Evolutionary conservation across 148 eudicot genomes (phyloP).

Genomic region (Silene latifolia): DNA sequence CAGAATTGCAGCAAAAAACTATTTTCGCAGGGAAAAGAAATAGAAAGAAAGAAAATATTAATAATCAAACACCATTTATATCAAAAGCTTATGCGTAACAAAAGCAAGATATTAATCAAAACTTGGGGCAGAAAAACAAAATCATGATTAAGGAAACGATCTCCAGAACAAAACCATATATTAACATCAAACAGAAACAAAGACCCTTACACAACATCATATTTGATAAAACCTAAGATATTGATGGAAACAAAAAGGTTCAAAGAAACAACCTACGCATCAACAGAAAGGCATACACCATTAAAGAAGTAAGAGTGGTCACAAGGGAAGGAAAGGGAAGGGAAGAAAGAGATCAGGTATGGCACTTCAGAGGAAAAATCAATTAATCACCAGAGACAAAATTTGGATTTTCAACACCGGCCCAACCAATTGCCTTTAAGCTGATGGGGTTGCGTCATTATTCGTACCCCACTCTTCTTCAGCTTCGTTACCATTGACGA

Average conservation of each 20-base stretch:
- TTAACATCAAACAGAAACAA: neutral
- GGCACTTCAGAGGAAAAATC: slow-evolving; percentile 50
- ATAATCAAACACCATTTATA: neutral
- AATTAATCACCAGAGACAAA: slow-evolving; percentile 97
- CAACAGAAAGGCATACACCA: neutral
- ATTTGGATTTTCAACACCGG: slow-evolving; percentile 82
- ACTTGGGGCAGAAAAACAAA: neutral
- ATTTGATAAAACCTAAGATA: neutral
- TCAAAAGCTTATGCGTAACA: neutral
- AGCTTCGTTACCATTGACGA: slow-evolving; percentile 87
- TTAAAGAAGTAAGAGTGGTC: slow-evolving; percentile 1
- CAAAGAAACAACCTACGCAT: neutral
- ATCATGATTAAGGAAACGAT: neutral
- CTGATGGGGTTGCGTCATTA: slow-evolving; percentile 88
- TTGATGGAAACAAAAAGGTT: neutral
- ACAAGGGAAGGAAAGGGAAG: slow-evolving; percentile 3
- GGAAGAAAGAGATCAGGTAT: slow-evolving; percentile 29
- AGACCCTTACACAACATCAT: neutral
- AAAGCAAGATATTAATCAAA: neutral
- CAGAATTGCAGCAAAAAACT: no score
- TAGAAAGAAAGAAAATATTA: no score
- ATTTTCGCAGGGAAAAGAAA: no score
- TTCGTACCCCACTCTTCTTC: slow-evolving; percentile 96
- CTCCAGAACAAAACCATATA: neutral
- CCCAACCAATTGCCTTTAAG: slow-evolving; percentile 95